Conservation (phyloP, 768 basidiomycete genomes). For the Thelephora ganbajun region DNA sequence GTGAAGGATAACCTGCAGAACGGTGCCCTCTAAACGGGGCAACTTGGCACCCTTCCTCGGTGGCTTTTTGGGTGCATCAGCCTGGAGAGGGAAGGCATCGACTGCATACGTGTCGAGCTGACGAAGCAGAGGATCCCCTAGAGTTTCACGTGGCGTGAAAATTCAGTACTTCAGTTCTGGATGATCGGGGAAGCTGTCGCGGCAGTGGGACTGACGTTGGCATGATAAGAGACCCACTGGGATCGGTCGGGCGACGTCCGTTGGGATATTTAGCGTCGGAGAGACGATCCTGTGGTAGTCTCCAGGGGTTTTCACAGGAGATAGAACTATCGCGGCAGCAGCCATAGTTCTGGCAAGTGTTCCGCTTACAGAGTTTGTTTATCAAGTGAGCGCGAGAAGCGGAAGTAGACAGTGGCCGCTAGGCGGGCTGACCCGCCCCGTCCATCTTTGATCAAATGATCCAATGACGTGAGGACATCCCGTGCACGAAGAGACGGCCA, state of each 20-base stretch:
- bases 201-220: constrained; percentile 32
- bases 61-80: constrained; percentile 19
- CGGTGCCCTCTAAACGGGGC: constrained; percentile 24
- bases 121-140: constrained; percentile 59
- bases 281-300: constrained; percentile 59
- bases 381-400: neutral
- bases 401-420: neutral
- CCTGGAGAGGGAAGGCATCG: constrained; percentile 20
- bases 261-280: constrained; percentile 38
- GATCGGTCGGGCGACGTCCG: constrained; percentile 32
- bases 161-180: neutral
- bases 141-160: neutral
- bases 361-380: too few species aligned
- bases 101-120: constrained; percentile 45
- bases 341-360: constrained; percentile 16
- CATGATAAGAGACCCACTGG: constrained; percentile 72
- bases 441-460: neutral
- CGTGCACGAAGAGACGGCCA: too few species aligned
- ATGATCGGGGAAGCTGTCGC: too few species aligned
- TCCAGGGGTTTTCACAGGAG: constrained; percentile 30
- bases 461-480: too few species aligned
- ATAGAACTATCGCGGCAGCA: constrained; percentile 29
- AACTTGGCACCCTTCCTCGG: constrained; percentile 37
- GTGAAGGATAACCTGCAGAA: constrained; percentile 52
- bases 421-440: neutral